These are phyloP conservation scores for Pichia sp. DNA, from an alignment of 1,139 yeast species.

Conservation along the genomic window DNA sequence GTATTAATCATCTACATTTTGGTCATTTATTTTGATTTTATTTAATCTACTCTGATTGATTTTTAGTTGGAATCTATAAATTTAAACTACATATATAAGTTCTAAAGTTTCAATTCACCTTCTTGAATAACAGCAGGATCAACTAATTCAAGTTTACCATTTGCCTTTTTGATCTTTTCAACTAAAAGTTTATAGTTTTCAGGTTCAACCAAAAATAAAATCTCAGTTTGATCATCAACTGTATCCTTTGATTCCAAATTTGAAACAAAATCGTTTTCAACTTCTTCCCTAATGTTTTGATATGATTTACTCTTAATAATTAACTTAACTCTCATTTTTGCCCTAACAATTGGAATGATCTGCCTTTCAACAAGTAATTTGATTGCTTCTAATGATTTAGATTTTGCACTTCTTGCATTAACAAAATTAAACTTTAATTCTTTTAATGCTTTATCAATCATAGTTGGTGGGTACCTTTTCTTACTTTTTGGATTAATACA, in stretches of 20 bases:
- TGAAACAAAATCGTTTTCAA: conserved; percentile 19
- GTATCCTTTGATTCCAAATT: conserved; percentile 23
- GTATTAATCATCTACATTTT: background rate
- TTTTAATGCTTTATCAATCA: conserved; percentile 80
- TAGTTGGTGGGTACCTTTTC: conserved; percentile 88
- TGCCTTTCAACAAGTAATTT: conserved; percentile 69
- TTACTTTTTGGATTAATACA: conserved; percentile 87
- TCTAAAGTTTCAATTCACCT: conserved; percentile 29
- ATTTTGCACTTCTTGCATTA: conserved; percentile 60
- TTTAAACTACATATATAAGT: background rate
- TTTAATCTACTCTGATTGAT: background rate
- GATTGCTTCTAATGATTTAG: conserved; percentile 90
- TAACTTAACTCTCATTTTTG: conserved; percentile 81
- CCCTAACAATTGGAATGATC: conserved; percentile 87
- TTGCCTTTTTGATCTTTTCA: conserved; percentile 49
- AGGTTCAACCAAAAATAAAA: conserved; percentile 79
- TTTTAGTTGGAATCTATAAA: background rate
- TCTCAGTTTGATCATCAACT: conserved; percentile 47
- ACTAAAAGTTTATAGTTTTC: conserved; percentile 69
- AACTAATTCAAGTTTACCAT: conserved; percentile 72
- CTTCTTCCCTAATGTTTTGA: conserved; percentile 13
- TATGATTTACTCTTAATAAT: conserved; percentile 40
- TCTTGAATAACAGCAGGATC: conserved; percentile 86
- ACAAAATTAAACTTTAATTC: conserved; percentile 78
- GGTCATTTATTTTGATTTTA: too few relatives aligned